These are phyloP conservation scores for Neofusicoccum kwambonambiense DNA, from an alignment of 2,329 filamentous ascomycete species.

Conservation along the genomic window DNA sequence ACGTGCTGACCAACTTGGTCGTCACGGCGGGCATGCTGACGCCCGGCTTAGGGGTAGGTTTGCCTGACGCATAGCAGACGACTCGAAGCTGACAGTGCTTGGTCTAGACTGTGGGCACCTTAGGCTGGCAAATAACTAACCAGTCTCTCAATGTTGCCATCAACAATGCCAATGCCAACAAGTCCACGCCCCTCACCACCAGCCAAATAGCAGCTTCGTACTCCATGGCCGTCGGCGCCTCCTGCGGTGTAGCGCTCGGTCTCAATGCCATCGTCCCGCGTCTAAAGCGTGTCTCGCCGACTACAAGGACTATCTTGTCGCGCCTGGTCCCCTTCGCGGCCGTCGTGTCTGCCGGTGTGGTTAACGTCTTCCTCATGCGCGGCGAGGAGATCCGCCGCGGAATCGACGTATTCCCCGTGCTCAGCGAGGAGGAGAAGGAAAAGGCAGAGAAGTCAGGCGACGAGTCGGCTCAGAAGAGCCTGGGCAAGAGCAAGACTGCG, in stretches of 20 bases:
- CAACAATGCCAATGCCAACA: slow-evolving; percentile 97
- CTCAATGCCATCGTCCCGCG: slow-evolving; percentile 87
- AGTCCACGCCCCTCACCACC: slow-evolving; percentile 83
- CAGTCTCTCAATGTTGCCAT: slow-evolving; percentile 98
- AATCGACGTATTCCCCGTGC: slow-evolving; percentile 86
- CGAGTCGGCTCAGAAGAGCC: slow-evolving; percentile 58
- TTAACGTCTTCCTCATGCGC: slow-evolving; percentile 98
- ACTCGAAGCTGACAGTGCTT: not conserved
- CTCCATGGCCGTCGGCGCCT: slow-evolving; percentile 85
- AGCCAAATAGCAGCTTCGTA: slow-evolving; percentile 85
- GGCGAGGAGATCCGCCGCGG: slow-evolving; percentile 90
- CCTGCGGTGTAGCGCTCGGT: slow-evolving; percentile 88
- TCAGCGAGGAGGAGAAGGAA: slow-evolving; percentile 67
- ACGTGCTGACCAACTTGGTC: slow-evolving; percentile 87
- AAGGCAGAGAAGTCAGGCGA: slow-evolving; percentile 63
- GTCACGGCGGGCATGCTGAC: slow-evolving; percentile 98
- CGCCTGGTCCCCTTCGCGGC: slow-evolving; percentile 96
- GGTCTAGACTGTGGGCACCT: slow-evolving; percentile 70
- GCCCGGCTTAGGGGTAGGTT: slow-evolving; percentile 70
- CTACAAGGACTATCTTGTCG: slow-evolving; percentile 71
- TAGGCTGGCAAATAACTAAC: slow-evolving; percentile 94
- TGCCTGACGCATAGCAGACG: not conserved
- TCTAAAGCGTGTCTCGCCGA: slow-evolving; percentile 71
- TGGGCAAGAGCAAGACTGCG: slow-evolving; percentile 86
- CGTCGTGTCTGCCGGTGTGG: slow-evolving; percentile 82